phyloP scores from a whole-genome alignment of 106 monocot genomes.

The Triglochin maritima region DNA sequence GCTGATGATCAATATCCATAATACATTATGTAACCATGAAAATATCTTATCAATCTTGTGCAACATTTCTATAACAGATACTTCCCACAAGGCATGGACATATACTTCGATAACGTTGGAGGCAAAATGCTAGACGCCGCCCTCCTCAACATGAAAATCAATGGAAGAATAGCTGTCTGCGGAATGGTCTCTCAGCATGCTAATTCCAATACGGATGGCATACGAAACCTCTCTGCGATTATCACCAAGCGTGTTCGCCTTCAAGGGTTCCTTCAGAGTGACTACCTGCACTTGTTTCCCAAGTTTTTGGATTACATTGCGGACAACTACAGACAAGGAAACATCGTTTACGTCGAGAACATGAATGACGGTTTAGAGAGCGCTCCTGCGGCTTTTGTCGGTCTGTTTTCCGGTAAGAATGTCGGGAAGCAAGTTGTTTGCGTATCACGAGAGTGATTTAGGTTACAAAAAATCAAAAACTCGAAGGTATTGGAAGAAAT shows the following conservation, averaged over 20 bases:
- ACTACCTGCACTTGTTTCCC: slow-evolving; percentile 44
- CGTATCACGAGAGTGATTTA: not conserved
- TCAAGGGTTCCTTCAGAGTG: slow-evolving; percentile 55
- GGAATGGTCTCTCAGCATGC: slow-evolving; percentile 60
- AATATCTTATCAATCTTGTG: no score
- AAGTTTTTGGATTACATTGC: slow-evolving; percentile 28
- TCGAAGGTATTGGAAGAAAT: no score
- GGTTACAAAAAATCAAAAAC: no score
- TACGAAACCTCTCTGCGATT: slow-evolving; percentile 35
- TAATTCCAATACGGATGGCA: slow-evolving; percentile 16
- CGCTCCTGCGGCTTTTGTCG: slow-evolving; percentile 51
- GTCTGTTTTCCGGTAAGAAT: slow-evolving; percentile 61
- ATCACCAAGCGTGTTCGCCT: slow-evolving; percentile 34
- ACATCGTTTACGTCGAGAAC: slow-evolving; percentile 58
- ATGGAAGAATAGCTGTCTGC: slow-evolving; percentile 58
- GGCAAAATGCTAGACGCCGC: slow-evolving; percentile 64
- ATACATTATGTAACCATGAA: no score
- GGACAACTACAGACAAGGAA: slow-evolving; percentile 36
- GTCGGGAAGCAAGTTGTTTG: slow-evolving; percentile 61
- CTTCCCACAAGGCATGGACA: slow-evolving; percentile 72
- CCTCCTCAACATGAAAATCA: slow-evolving; percentile 53
- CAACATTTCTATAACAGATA: slow-evolving; percentile 25
- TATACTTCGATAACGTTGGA: slow-evolving; percentile 88
- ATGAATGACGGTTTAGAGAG: slow-evolving; percentile 54
- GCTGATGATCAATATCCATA: no score